Conservation (phyloP, 2,329 filamentous ascomycete genomes). For the Beauveria sp. region DNA sequence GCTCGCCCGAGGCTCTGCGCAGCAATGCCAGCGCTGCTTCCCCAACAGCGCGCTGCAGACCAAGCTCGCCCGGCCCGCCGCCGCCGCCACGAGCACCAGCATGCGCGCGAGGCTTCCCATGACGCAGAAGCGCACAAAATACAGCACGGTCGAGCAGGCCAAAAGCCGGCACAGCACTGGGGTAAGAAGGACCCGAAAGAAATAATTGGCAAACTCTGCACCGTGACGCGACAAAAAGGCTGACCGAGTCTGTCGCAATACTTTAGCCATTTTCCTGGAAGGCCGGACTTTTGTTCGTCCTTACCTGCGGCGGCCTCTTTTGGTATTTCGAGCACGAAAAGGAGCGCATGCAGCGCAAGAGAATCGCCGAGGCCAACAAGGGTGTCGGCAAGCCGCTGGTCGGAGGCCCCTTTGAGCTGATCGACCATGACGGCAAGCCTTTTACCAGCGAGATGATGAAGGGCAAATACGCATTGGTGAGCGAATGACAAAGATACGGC, state of each 20-base stretch:
- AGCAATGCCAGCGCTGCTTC: constrained; percentile 37
- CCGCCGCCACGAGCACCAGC: constrained; percentile 19
- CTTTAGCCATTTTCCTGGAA: constrained; percentile 85
- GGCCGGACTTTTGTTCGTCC: constrained; percentile 77
- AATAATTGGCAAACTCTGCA: not conserved
- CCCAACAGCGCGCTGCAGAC: constrained; percentile 27
- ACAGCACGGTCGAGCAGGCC: constrained; percentile 51
- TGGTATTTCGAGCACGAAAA: constrained; percentile 95
- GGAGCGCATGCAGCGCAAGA: constrained; percentile 78
- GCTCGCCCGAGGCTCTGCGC: constrained; percentile 23
- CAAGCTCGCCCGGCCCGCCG: constrained; percentile 28
- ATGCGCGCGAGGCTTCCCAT: constrained; percentile 27
- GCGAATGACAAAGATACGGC: constrained; percentile 19
- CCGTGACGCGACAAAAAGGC: constrained; percentile 4
- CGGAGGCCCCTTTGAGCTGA: constrained; percentile 74
- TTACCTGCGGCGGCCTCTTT: constrained; percentile 67
- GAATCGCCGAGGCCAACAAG: constrained; percentile 86
- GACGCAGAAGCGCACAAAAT: constrained; percentile 32
- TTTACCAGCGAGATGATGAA: constrained; percentile 77
- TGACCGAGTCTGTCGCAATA: constrained; percentile 6
- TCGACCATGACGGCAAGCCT: constrained; percentile 71
- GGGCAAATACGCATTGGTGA: constrained; percentile 73
- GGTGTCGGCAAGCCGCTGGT: constrained; percentile 90
- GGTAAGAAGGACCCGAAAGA: constrained; percentile 28
- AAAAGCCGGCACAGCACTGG: constrained; percentile 51